phyloP scores from a whole-genome alignment of 345 rosid genomes.

The Acer yangbiense region DNA sequence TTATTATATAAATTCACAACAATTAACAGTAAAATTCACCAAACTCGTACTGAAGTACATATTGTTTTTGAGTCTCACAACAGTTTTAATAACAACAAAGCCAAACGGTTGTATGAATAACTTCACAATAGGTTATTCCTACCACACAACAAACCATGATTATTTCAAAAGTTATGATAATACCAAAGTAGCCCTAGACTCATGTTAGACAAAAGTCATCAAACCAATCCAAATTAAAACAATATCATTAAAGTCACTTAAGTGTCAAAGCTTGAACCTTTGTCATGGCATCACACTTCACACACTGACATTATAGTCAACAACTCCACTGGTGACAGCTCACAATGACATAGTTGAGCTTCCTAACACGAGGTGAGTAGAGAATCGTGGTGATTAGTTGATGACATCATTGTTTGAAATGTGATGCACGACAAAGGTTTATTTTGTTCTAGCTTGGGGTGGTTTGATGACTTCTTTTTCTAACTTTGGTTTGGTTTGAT shows the following conservation, averaged over 20 bases:
- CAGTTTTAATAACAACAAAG: not conserved
- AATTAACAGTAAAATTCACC: not conserved
- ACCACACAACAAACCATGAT: not conserved
- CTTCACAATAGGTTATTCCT: not conserved
- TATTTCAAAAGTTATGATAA: too few species aligned
- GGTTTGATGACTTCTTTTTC: not conserved
- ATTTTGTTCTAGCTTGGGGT: not conserved
- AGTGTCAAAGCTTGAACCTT: not conserved
- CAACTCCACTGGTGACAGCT: not conserved
- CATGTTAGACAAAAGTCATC: not conserved
- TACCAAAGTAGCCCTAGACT: not conserved
- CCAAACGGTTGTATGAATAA: not conserved
- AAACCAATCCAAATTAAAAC: not conserved
- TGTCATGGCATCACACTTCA: not conserved
- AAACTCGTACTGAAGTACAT: too few species aligned
- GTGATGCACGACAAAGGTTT: not conserved
- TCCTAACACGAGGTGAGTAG: not conserved
- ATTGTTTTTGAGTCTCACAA: not conserved
- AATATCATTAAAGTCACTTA: not conserved
- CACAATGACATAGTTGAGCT: not conserved
- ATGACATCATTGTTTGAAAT: not conserved
- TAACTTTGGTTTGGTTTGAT: not conserved
- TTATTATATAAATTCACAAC: not conserved
- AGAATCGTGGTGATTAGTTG: not conserved
- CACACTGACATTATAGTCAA: not conserved